Evolutionary conservation across 2,329 filamentous ascomycete genomes (phyloP), one percentile per base, ranked within the genome.

Genomic region (Pseudogymnoascus sp.): DNA sequence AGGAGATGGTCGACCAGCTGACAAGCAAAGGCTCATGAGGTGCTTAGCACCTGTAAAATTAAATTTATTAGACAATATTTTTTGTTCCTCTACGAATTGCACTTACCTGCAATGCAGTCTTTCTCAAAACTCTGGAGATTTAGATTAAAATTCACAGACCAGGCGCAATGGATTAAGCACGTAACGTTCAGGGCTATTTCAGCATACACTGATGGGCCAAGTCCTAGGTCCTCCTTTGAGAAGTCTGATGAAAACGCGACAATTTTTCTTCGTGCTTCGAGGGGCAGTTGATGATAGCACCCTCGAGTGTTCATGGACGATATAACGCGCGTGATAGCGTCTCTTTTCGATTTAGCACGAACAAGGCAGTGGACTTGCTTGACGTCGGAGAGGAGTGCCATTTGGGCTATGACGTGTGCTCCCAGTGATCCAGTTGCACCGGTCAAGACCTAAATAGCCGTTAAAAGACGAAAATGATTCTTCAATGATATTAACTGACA

Each of bases 361-460:
- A 84, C 79, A 2, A 85, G 76, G 62, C 79, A 81, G 74, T 82
- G 84, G 1, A 86, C 74, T 6, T 74, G 74, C 33, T 75, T 73
- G 33, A 90, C 77, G 19, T 82, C 81, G 10, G 83, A 78, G n/a
- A 82, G 77, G 2, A 79, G 76, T 1, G 82, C 80, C 12, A 90
- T 79, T n/a, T 84, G 81, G 3, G 82, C 79, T 1, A 85, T 77
- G 1, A 87, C 75, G 66, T 88, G 85, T 0, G 83, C 78, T 1
- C 87, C 87, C 0, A 89, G 76, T 1, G 85, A 86, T 0, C 87
- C 87, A 0, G 87, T 89, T 0, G 82, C 81, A 1, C 87, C 87
- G 0, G 87, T 89, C 3, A 89, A 71, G 1, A 86, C 72, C 71
- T 76, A 37, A 64, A 63, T 56, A 66, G 66, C 61, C 67, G 64